A percentile compares a stretch with the other conserved stretches of the same genome.
These are phyloP conservation scores for Astrothelium macrocarpum DNA, from an alignment of 495 filamentous ascomycete genomes.

Conservation along the genomic window DNA sequence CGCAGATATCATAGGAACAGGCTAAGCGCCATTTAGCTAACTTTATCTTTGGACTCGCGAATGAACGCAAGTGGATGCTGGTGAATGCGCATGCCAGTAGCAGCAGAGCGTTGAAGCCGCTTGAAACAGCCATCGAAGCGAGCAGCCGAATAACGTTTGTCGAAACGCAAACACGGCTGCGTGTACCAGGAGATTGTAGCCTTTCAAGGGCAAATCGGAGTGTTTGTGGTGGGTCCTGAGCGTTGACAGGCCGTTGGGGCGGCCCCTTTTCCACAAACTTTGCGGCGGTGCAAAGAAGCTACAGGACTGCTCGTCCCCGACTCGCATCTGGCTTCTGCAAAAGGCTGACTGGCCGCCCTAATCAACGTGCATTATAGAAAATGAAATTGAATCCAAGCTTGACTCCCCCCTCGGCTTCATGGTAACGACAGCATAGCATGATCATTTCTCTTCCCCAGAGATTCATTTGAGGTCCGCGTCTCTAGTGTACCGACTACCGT, in stretches of 20 bases:
- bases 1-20: not conserved
- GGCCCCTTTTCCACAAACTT: not conserved
- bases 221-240: not conserved
- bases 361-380: not conserved
- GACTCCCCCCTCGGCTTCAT: no score
- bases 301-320: not conserved
- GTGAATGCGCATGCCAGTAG: not conserved
- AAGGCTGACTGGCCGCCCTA: not conserved
- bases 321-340: not conserved
- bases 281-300: not conserved
- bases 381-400: no score
- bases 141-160: not conserved
- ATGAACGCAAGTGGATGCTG: not conserved
- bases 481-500: not conserved
- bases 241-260: not conserved
- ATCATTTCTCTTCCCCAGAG: no score
- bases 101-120: not conserved
- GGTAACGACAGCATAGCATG: no score
- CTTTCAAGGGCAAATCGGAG: not conserved
- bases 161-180: not conserved
- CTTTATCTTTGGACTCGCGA: not conserved
- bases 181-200: not conserved
- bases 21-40: not conserved
- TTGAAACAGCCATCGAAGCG: not conserved
- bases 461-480: not conserved